Evolutionary conservation across 2,329 filamentous ascomycete species (phyloP).

Genomic region (Stagonosporopsis cucurbitacearum): DNA sequence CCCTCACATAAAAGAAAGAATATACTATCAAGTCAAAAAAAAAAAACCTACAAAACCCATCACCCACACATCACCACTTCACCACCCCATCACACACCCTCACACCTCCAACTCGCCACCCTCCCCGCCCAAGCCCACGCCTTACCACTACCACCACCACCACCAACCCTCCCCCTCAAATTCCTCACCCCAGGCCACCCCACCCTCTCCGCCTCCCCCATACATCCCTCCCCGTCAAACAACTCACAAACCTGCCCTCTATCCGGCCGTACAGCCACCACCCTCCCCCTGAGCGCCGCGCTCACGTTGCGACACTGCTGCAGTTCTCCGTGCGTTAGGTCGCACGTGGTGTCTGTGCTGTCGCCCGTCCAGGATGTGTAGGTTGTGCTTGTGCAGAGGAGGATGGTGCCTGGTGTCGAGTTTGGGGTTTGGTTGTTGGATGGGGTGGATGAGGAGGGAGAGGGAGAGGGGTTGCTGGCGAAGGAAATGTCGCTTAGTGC

Average conservation of each 20-base stretch:
- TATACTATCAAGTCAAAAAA: too few species aligned
- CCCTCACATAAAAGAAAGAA: too few species aligned
- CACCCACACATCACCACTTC: too few species aligned
- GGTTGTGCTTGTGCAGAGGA: not conserved
- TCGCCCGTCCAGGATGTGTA: not conserved
- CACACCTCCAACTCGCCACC: constrained; percentile 8
- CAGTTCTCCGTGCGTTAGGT: not conserved
- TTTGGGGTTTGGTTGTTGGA: not conserved
- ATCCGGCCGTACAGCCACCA: not conserved
- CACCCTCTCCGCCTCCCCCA: not conserved
- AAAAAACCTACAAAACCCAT: too few species aligned
- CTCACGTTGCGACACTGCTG: not conserved
- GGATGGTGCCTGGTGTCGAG: not conserved
- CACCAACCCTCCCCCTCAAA: constrained; percentile 3
- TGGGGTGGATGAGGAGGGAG: not conserved
- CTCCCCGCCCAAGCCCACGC: not conserved
- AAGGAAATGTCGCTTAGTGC: not conserved
- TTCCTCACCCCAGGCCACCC: constrained; percentile 5
- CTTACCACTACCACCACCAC: too few species aligned
- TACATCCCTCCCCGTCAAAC: not conserved
- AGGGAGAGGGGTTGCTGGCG: not conserved
- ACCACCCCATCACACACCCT: too few species aligned
- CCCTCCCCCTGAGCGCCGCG: not conserved
- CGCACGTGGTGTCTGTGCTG: not conserved
- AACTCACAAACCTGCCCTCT: constrained; percentile 3